Evolutionary conservation across 1,284 basidiomycete genomes (phyloP), one percentile per base, ranked within the genome.

Genomic region (Jaminaea rosea): DNA sequence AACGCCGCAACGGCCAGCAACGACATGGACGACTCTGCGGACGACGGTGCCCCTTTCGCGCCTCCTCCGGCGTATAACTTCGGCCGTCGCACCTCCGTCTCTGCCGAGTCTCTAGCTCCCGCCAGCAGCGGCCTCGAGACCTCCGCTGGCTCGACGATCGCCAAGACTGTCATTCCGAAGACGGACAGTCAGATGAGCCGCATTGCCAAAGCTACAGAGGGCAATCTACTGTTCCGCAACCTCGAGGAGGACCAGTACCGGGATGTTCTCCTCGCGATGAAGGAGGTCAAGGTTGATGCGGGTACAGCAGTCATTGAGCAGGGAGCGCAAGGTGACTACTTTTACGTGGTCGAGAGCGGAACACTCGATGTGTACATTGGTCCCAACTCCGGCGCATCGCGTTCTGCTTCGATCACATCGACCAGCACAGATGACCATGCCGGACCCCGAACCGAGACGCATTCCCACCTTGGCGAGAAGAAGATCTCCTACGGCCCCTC

Each of bases 251-350:
- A 97, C 69, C 93, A 98, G 76, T 86, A 88, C 76, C 82, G 82
- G 2, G 90, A 91, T 44, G 92, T 94, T 15, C 78, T 98, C 23
- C 86, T 86, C 56, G 94, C 93, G 19, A 97, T 99, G 92, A 87
- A 87, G 74, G 94, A 99, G 77, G 81, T 84, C 53, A 80, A 77
- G 13, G 83, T 90, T 11, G 77, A 76, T 17, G 77, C 82, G 50
- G 84, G 85, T 57, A 84, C 89, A 55, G 84, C 88, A 26, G 86
- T 99, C 55, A 97, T 99, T 65, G 83, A 88, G 56, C 93, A 99
- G 76, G 93, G 94, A 44, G 93, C 92, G 60, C 87, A 89, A 32
- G 93, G 93, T 47, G 92, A 97, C 70, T 94, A 85, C 77, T 98
- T 97, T 76, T 99, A 98, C 76, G 87, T 97, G 52, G 90, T 97